A percentile compares a stretch with the other conserved stretches of the same genome.
These are phyloP conservation scores for Hygrocybe coccinea DNA, from an alignment of 768 basidiomycete genomes.

Conservation along the genomic window DNA sequence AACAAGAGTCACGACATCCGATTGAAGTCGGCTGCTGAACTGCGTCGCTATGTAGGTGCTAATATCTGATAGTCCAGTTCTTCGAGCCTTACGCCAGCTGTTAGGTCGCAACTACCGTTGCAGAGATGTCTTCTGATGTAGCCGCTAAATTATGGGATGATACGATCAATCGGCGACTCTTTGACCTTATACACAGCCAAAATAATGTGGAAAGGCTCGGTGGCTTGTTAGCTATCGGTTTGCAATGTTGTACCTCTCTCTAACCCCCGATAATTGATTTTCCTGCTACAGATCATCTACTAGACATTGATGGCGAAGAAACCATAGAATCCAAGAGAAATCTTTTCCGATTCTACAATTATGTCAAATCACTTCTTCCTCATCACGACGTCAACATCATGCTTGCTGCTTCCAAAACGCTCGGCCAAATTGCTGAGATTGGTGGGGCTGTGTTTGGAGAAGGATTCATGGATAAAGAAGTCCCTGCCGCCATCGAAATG, in stretches of 20 bases:
- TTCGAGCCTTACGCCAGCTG: constrained; percentile 13
- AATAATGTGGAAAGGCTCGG: constrained; percentile 77
- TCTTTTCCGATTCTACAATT: constrained; percentile 85
- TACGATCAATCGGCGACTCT: constrained; percentile 71
- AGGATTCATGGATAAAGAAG: constrained; percentile 84
- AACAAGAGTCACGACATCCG: constrained; percentile 62
- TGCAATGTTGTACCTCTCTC: constrained; percentile 18
- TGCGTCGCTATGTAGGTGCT: constrained; percentile 65
- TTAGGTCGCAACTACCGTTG: constrained; percentile 67
- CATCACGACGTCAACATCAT: constrained; percentile 90
- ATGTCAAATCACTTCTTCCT: constrained; percentile 88
- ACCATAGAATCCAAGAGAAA: constrained; percentile 75
- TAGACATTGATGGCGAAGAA: constrained; percentile 74
- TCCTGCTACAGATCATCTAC: constrained; percentile 53
- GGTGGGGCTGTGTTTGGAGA: constrained; percentile 83
- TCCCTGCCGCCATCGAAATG: constrained; percentile 75
- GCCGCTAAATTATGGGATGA: constrained; percentile 84
- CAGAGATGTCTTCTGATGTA: constrained; percentile 78
- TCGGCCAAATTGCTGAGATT: constrained; percentile 80
- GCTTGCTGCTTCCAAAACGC: constrained; percentile 88
- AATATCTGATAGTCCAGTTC: constrained; percentile 3
- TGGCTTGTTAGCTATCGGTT: constrained; percentile 84
- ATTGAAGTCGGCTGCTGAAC: constrained; percentile 61
- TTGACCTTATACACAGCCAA: constrained; percentile 79
- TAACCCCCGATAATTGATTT: not conserved